Evolutionary conservation across 768 basidiomycete genomes (phyloP).

Genomic region (Cyclocybe aegerita): DNA sequence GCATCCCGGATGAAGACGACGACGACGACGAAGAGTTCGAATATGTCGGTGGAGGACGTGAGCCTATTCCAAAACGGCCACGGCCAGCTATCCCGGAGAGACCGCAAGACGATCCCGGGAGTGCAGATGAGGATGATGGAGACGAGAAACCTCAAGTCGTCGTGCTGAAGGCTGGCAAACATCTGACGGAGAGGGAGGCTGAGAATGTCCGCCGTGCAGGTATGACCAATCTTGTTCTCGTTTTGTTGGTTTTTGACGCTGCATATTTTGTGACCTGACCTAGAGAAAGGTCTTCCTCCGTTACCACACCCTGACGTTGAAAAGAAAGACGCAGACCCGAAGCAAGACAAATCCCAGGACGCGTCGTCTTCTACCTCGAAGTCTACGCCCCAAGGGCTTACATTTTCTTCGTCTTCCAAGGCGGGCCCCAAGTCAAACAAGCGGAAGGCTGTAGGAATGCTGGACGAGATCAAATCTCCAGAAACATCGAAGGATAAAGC

Average conservation of each 20-base stretch:
- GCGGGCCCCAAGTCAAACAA: slow-evolving; percentile 32
- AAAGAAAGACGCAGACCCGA: slow-evolving; percentile 16
- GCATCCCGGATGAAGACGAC: slow-evolving; percentile 48
- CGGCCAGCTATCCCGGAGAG: slow-evolving; percentile 73
- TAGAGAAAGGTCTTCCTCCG: slow-evolving; percentile 63
- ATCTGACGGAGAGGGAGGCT: slow-evolving; percentile 75
- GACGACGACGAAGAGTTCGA: slow-evolving; percentile 53
- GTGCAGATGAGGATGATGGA: slow-evolving; percentile 61
- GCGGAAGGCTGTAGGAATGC: slow-evolving; percentile 37
- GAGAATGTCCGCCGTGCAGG: slow-evolving; percentile 78
- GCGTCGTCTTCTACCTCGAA: slow-evolving; percentile 14
- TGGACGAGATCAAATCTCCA: slow-evolving; percentile 27
- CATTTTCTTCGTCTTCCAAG: slow-evolving; percentile 45
- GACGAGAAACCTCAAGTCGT: slow-evolving; percentile 91
- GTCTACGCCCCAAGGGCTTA: slow-evolving; percentile 28
- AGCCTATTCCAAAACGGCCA: slow-evolving; percentile 72
- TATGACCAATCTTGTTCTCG: slow-evolving; percentile 24
- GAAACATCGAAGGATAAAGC: slow-evolving; percentile 19
- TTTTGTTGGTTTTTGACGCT: slow-evolving; percentile 3
- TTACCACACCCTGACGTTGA: slow-evolving; percentile 36
- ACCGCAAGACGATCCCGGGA: slow-evolving; percentile 67
- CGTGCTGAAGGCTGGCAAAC: slow-evolving; percentile 85
- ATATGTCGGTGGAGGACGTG: slow-evolving; percentile 65
- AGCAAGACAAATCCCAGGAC: slow-evolving; percentile 23
- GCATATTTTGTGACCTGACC: background rate